Base-by-base conservation (phyloP, 441 rosid species). In the Adansonia rubrostipa region DNA sequence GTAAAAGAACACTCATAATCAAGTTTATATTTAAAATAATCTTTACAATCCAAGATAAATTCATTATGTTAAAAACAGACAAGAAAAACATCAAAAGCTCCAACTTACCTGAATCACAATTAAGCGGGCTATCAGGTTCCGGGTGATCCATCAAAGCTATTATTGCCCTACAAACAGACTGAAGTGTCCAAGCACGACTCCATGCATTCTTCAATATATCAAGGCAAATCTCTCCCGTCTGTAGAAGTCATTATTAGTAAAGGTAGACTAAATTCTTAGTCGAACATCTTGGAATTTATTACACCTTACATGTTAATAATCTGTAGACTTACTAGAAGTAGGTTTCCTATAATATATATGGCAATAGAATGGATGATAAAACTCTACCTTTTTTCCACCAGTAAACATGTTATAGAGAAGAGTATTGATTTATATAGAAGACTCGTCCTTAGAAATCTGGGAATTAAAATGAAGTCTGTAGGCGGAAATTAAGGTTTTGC, bases 131-230 rank as follows among this genome's bases (percentile, higher is more conserved):
- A 74, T 94, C 98, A 0, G 98, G 91, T 78, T 97, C 98, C 42
- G 99, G 99, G 82, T 97, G 98, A 63, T 98, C 99, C 98, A 96
- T 94, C 89, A 94, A 79, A 73, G 99, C 98, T 66, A 96, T 96
- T 84, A 96, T 93, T 22, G 98, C 98, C 86, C 97, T 92, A 84
- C 96, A 92, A 71, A 92, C 94, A 60, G 98, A 92, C 83, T 93
- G 92, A 78, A 89, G 91, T 10, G 95, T 96, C 98, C 98, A 92
- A 20, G 98, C 98, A 2, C 98, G 98, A 82, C 98, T 96, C 99
- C 99, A 96, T 50, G 99, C 98, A 81, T 92, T 96, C 91, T 96
- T 96, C 93, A 96, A 88, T 77, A 96, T 96, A 82, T 96, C 99
- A 40, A 96, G 93, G 78, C 98, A 96, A 81, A 96, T 96, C 82